Evolutionary conservation across 768 basidiomycete species (phyloP).

Genomic region (Serendipita vermifera): DNA sequence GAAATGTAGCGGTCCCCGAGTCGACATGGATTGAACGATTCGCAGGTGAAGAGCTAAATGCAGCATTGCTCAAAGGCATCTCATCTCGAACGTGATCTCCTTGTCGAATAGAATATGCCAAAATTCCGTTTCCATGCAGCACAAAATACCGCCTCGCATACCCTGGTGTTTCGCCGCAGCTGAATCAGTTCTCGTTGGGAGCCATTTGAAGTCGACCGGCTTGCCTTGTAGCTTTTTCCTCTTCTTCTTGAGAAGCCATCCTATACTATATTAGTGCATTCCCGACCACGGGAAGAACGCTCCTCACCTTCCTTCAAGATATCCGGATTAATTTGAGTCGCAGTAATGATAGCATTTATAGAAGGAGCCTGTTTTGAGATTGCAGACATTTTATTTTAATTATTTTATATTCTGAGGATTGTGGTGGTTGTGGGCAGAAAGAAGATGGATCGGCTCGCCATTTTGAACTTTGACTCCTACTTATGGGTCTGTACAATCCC

Average conservation of each 20-base stretch:
- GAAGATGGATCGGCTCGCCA: no score
- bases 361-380: background rate
- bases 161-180: no score
- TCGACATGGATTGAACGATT: constrained; percentile 74
- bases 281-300: background rate
- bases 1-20: constrained; percentile 61
- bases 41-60: constrained; percentile 61
- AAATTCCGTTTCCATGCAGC: constrained; percentile 50
- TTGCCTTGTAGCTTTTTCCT: constrained; percentile 86
- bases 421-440: no score
- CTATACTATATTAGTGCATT: constrained; percentile 21
- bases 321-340: background rate
- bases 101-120: constrained; percentile 63
- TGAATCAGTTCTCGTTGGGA: no score
- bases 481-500: background rate
- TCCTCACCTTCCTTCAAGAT: background rate
- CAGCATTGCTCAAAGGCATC: constrained; percentile 45
- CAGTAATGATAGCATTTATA: background rate
- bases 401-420: no score
- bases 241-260: constrained; percentile 79
- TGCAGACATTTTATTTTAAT: background rate
- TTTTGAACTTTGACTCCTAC: background rate
- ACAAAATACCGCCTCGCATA: no score
- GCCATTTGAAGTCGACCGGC: no score
- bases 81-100: constrained; percentile 61